Conservation (phyloP, 2,329 filamentous ascomycete genomes). For the Scedosporium dehoogii region DNA sequence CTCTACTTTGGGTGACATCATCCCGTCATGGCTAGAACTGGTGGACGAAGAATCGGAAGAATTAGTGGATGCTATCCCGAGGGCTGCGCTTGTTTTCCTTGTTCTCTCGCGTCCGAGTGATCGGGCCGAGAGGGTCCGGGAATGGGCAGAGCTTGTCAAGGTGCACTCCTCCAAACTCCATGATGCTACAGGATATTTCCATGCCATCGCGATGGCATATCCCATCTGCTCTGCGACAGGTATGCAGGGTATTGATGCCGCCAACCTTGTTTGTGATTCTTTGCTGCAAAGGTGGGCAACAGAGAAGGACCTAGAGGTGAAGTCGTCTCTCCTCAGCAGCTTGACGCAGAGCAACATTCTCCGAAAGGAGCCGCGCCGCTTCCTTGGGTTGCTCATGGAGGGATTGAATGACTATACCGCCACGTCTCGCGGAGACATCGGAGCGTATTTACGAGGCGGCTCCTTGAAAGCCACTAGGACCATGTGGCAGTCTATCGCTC, state of each 20-base stretch:
- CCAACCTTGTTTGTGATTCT: slow-evolving; percentile 25
- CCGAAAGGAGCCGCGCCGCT: slow-evolving; percentile 25
- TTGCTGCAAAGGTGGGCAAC: slow-evolving; percentile 42
- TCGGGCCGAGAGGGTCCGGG: slow-evolving; percentile 27
- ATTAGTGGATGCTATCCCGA: slow-evolving; percentile 36
- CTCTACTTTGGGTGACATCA: slow-evolving; percentile 19
- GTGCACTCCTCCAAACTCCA: slow-evolving; percentile 19
- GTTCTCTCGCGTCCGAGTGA: slow-evolving; percentile 28
- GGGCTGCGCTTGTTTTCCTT: slow-evolving; percentile 40
- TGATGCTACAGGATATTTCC: slow-evolving; percentile 33
- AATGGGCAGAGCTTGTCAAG: slow-evolving; percentile 36
- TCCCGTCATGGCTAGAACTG: slow-evolving; percentile 37
- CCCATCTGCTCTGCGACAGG: slow-evolving; percentile 21
- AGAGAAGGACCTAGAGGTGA: slow-evolving; percentile 40
- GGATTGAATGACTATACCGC: slow-evolving; percentile 85
- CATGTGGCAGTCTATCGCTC: slow-evolving; percentile 35
- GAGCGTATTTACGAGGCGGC: slow-evolving; percentile 73
- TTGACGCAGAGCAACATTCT: slow-evolving; percentile 38
- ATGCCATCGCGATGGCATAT: slow-evolving; percentile 41
- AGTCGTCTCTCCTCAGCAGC: slow-evolving; percentile 45
- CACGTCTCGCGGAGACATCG: slow-evolving; percentile 80
- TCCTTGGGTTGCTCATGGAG: slow-evolving; percentile 37
- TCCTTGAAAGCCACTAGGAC: slow-evolving; percentile 67
- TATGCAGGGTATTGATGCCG: slow-evolving; percentile 10
- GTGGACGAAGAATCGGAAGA: slow-evolving; percentile 32